Percentiles rank a stretch among this genome's conserved stretches.
Evolutionary conservation across 345 rosid species (phyloP).

Genomic region (Lepidium didymum): DNA sequence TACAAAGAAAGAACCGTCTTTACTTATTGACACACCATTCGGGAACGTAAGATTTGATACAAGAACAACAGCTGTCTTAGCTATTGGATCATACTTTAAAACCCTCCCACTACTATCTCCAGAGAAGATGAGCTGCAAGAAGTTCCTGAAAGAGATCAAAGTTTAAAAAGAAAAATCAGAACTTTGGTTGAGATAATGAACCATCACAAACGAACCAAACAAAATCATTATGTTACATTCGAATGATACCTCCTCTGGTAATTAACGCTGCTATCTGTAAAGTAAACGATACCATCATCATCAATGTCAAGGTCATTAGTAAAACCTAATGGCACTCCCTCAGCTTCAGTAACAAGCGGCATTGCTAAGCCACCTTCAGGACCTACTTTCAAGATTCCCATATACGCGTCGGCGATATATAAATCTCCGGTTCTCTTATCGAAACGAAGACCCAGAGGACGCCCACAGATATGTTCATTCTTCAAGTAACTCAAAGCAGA

Average conservation of each 20-base stretch:
- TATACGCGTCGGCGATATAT: slow-evolving; percentile 88
- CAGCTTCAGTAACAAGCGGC: slow-evolving; percentile 66
- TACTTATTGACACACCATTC: slow-evolving; percentile 80
- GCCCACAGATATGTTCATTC: slow-evolving; percentile 91
- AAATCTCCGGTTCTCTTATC: slow-evolving; percentile 73
- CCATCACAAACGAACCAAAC: neutral
- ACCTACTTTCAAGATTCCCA: slow-evolving; percentile 87
- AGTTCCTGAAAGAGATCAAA: slow-evolving; percentile 52
- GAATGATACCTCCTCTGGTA: slow-evolving; percentile 67
- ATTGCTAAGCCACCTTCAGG: slow-evolving; percentile 86
- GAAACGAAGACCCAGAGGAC: slow-evolving; percentile 89
- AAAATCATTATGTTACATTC: neutral
- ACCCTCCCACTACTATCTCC: slow-evolving; percentile 67
- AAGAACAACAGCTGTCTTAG: slow-evolving; percentile 68
- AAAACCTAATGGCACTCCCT: slow-evolving; percentile 68
- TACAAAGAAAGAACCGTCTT: slow-evolving; percentile 73
- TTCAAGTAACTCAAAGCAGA: slow-evolving; percentile 54
- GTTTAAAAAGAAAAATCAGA: neutral
- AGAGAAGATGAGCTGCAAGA: slow-evolving; percentile 73
- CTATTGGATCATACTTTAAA: slow-evolving; percentile 58
- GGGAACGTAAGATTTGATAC: slow-evolving; percentile 68
- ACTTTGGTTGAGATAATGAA: neutral
- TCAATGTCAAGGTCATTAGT: slow-evolving; percentile 90
- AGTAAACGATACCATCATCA: slow-evolving; percentile 76
- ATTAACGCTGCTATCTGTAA: slow-evolving; percentile 77